A percentile compares a stretch with the other conserved stretches of the same genome.
Evolutionary conservation across 1,139 yeast genomes (phyloP).

Genomic region (Candida frijolesensis): DNA sequence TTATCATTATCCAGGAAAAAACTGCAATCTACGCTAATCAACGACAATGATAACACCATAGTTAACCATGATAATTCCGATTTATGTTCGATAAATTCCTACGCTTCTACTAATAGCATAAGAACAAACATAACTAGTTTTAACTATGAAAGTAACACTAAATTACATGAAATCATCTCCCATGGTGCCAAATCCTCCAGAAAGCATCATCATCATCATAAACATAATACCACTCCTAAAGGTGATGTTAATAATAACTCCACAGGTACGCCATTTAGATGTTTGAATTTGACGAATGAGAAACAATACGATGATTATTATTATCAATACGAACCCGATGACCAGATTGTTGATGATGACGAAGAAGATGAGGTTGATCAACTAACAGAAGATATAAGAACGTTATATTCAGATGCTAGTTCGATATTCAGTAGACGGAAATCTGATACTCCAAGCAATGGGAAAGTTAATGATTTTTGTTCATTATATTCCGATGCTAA

Average conservation of each 20-base stretch:
- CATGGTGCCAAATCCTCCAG: not conserved
- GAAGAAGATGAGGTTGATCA: not conserved
- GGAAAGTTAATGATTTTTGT: not conserved
- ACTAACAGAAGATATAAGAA: not conserved
- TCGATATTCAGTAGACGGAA: conserved; percentile 4
- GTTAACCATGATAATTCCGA: not conserved
- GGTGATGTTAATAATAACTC: not conserved
- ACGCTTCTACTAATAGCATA: not conserved
- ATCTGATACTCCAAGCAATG: not conserved
- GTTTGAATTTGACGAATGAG: conserved; percentile 4
- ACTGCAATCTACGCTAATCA: not conserved
- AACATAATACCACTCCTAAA: not conserved
- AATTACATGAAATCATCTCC: not conserved
- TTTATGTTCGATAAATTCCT: not conserved
- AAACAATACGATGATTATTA: conserved; percentile 2
- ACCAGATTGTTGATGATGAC: not conserved
- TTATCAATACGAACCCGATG: not conserved
- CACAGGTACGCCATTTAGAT: not conserved
- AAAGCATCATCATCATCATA: not conserved
- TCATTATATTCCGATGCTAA: not conserved
- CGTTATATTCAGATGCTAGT: conserved; percentile 5
- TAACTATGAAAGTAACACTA: not conserved
- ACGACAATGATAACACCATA: no score
- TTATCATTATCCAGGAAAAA: not conserved
- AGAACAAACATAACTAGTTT: not conserved